Evolutionary conservation across 129 eudicot genomes (phyloP), one percentile per base, ranked within the genome.

Genomic region (Heracleum sosnowskyi): DNA sequence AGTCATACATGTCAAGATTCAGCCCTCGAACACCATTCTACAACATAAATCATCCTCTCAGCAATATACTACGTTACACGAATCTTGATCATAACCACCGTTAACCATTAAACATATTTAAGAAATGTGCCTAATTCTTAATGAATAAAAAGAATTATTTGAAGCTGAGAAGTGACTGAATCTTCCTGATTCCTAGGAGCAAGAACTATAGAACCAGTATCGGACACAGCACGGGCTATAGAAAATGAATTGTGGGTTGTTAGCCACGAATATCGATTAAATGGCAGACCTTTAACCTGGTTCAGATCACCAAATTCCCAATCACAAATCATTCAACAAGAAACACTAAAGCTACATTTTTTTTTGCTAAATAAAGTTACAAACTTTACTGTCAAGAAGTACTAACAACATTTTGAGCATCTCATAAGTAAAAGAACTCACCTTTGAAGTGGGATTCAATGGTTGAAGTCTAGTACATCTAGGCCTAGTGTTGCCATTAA

Each of bases 11-110:
- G 81, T 95, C 99, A 85, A 95, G 88, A 97, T 92, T 95, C 31
- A 95, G 92, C 82, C 97, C 99, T 82, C 97, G 96, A 77, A 92
- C 99, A 47, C 99, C 99, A 86, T 95, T 90, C 99, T 92, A 80
- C 86, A 82, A 70, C 37, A 75, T 5, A 77, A 80, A n/a, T 9
- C 35, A 5, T 24, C 40, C n/a, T n/a, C 79, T 78, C 36, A 51
- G 75, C 53, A 29, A 10, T 37, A 69, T n/a, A n/a, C n/a, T 7
- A 10, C 40, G n/a, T 17, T 42, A 35, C 17, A 26, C 15, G 17
- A 26, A 40, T 10, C 41, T 12, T 11, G 24, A 20, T 24, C 64
- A 24, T 55, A 55, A 55, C 26, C 26, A 18, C 53, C 20, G 1
- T 17, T 51, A 20, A 51, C 11, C 5, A 6, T 11, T 4, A 53